phyloP scores from a whole-genome alignment of 2,329 filamentous ascomycete species.

The Fusarium chlamydosporum region DNA sequence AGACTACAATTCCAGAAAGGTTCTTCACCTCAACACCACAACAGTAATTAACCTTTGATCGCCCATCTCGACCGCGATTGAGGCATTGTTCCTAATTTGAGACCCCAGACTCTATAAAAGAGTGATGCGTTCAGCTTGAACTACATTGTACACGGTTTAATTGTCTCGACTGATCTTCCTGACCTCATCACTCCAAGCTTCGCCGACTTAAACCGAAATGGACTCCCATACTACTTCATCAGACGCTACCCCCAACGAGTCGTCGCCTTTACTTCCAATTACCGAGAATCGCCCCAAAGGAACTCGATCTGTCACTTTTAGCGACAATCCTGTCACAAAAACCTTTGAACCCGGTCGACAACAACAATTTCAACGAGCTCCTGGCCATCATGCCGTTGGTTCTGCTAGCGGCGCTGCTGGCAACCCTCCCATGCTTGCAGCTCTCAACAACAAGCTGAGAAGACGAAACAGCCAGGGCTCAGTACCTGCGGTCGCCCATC shows the following conservation, averaged over 20 bases:
- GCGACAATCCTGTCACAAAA: constrained; percentile 75
- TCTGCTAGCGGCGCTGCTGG: constrained; percentile 55
- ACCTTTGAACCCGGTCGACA: constrained; percentile 67
- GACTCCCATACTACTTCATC: constrained; percentile 47
- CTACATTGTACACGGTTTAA: constrained; percentile 20
- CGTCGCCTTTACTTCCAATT: constrained; percentile 56
- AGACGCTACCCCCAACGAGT: constrained; percentile 50
- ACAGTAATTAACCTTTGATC: constrained; percentile 31
- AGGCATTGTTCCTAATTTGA: background rate
- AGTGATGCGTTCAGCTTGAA: constrained; percentile 19
- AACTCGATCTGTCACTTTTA: constrained; percentile 81
- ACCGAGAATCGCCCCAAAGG: constrained; percentile 59
- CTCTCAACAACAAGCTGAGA: constrained; percentile 88
- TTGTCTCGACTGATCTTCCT: constrained; percentile 16
- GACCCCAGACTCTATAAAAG: background rate
- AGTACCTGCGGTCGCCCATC: constrained; percentile 55
- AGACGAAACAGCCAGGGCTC: constrained; percentile 85
- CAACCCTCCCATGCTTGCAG: constrained; percentile 75
- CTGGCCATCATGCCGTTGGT: constrained; percentile 50
- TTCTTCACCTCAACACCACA: constrained; percentile 41
- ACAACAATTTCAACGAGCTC: constrained; percentile 48
- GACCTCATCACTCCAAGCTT: constrained; percentile 25
- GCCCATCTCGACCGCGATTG: constrained; percentile 9
- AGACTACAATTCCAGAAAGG: constrained; percentile 27
- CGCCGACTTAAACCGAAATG: constrained; percentile 41